Percentiles rank a stretch among this genome's conserved stretches.
These are phyloP conservation scores for Colletotrichum musicola DNA, from an alignment of 2,329 filamentous ascomycete genomes.

Conservation along the genomic window DNA sequence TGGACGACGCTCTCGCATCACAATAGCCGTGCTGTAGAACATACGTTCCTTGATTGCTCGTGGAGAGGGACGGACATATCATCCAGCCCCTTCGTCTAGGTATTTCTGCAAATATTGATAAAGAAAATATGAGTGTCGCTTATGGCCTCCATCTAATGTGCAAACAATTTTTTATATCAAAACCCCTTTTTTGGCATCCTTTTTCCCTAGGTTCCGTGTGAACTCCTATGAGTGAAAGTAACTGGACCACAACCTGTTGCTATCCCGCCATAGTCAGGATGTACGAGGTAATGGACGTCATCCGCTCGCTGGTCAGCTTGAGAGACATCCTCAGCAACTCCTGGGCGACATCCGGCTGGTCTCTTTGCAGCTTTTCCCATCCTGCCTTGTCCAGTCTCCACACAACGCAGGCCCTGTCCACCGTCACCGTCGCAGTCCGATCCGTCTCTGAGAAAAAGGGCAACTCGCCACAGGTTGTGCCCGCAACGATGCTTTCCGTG, in stretches of 20 bases:
- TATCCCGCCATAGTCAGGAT: slow-evolving; percentile 64
- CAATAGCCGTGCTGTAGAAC: no score
- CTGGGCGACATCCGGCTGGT: slow-evolving; percentile 81
- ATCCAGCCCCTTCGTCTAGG: no score
- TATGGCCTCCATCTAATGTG: no score
- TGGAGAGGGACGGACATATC: no score
- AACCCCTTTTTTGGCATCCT: slow-evolving; percentile 4
- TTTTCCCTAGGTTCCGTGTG: neutral
- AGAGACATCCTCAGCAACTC: slow-evolving; percentile 90
- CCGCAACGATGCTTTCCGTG: slow-evolving; percentile 92
- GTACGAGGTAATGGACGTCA: slow-evolving; percentile 76
- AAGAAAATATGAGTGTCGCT: no score
- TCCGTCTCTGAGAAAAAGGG: slow-evolving; percentile 95
- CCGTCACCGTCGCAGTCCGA: slow-evolving; percentile 86
- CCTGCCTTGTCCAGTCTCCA: slow-evolving; percentile 82
- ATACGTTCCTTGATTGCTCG: no score
- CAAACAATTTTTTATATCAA: neutral
- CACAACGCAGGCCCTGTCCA: slow-evolving; percentile 83
- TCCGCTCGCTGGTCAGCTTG: slow-evolving; percentile 94
- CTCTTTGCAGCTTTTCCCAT: slow-evolving; percentile 79
- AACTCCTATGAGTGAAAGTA: slow-evolving; percentile 5
- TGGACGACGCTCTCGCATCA: no score
- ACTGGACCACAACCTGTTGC: slow-evolving; percentile 7
- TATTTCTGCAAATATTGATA: no score
- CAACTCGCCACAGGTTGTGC: slow-evolving; percentile 94